These are phyloP conservation scores for Tetrapyrgos nigripes DNA, from an alignment of 1,284 basidiomycete genomes.

Conservation along the genomic window DNA sequence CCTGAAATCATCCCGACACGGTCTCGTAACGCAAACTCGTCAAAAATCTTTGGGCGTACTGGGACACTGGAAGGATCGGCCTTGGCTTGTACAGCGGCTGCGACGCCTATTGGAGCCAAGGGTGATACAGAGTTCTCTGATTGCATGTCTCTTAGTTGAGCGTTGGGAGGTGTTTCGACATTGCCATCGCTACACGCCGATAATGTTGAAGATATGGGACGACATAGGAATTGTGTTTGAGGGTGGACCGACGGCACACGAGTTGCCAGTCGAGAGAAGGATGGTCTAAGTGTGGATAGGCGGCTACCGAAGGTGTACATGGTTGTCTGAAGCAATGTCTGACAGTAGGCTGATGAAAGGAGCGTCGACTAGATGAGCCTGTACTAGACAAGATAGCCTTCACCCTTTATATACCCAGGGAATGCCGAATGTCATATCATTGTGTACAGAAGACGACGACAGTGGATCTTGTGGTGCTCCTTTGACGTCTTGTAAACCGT, in stretches of 20 bases:
- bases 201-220: not conserved
- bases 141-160: not conserved
- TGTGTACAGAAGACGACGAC: no score
- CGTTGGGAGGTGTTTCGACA: not conserved
- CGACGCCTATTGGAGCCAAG: not conserved
- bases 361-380: no score
- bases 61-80: not conserved
- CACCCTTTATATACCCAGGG: no score
- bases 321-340: not conserved
- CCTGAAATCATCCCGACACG: conserved; percentile 82
- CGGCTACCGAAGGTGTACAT: not conserved
- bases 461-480: no score
- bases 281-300: not conserved
- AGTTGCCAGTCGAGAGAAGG: not conserved
- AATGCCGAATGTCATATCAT: no score
- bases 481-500: no score
- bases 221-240: not conserved
- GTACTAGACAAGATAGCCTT: no score
- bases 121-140: conserved; percentile 7
- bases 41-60: conserved; percentile 59
- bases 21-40: conserved; percentile 79
- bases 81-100: not conserved
- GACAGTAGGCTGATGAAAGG: no score
- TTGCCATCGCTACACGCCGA: not conserved
- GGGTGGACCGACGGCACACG: not conserved